Conservation (phyloP, 257 asterid species). For the Solanum chiquidenum region DNA sequence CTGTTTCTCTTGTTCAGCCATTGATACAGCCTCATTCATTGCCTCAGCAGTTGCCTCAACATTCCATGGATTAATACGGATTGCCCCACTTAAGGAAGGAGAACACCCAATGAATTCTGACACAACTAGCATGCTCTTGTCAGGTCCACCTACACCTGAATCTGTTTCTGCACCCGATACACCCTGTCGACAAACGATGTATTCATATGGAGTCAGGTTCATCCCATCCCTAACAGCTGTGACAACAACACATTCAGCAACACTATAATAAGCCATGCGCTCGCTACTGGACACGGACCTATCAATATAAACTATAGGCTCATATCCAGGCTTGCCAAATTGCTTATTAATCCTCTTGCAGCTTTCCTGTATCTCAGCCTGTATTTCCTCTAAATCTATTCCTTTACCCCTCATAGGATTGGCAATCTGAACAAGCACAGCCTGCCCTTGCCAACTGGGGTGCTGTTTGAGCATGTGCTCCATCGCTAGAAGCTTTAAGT, state of each 20-base stretch:
- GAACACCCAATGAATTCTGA: slow-evolving; percentile 94
- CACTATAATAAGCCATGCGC: slow-evolving; percentile 75
- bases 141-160: slow-evolving; percentile 47
- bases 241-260: slow-evolving; percentile 89
- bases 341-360: slow-evolving; percentile 53
- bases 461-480: slow-evolving; percentile 79
- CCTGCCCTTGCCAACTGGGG: slow-evolving; percentile 71
- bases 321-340: slow-evolving; percentile 70
- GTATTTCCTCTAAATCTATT: slow-evolving; percentile 54
- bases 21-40: slow-evolving; percentile 60
- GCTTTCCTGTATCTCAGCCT: slow-evolving; percentile 64
- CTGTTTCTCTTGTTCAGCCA: slow-evolving; percentile 63
- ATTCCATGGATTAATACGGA: slow-evolving; percentile 78
- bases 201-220: slow-evolving; percentile 88
- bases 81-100: slow-evolving; percentile 83
- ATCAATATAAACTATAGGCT: slow-evolving; percentile 52
- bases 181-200: slow-evolving; percentile 79
- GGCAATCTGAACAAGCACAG: slow-evolving; percentile 78
- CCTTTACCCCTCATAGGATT: slow-evolving; percentile 83
- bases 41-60: slow-evolving; percentile 72
- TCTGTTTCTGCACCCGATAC: slow-evolving; percentile 36
- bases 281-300: slow-evolving; percentile 58
- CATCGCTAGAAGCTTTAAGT: slow-evolving; percentile 79
- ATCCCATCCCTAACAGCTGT: slow-evolving; percentile 92
- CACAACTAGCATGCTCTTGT: slow-evolving; percentile 81